Percentiles rank a stretch among this genome's conserved stretches.
Evolutionary conservation across 306 rosid genomes (phyloP).

Genomic region (barrel medic (Medicago truncatula)): DNA sequence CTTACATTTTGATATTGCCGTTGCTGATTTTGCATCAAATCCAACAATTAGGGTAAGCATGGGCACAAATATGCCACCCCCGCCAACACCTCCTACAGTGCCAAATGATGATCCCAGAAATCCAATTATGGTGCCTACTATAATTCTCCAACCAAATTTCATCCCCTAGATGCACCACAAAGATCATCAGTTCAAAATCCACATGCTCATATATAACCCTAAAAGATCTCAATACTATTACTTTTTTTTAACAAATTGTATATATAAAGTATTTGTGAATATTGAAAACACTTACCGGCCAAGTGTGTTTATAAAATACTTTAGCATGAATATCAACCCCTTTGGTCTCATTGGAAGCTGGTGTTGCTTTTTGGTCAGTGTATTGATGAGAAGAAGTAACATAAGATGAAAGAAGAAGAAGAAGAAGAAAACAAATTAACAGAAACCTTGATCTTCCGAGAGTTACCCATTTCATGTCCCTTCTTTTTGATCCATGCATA

Average conservation of each 20-base stretch:
- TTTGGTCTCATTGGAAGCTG: conserved; percentile 31
- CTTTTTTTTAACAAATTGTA: background rate
- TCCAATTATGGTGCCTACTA: conserved; percentile 67
- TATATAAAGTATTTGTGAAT: background rate
- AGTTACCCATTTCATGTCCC: conserved; percentile 46
- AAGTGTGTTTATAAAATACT: conserved; percentile 61
- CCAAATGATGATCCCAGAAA: conserved; percentile 87
- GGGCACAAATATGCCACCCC: conserved; percentile 86
- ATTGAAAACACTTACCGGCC: conserved; percentile 69
- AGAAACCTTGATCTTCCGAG: conserved; percentile 39
- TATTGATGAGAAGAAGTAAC: conserved; percentile 53
- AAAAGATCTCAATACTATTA: background rate
- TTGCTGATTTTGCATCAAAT: conserved; percentile 66
- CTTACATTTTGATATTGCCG: conserved; percentile 92
- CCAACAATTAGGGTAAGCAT: conserved; percentile 66
- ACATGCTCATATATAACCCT: background rate
- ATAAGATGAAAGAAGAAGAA: conserved; percentile 40
- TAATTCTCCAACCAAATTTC: conserved; percentile 76
- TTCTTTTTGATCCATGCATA: conserved; percentile 42
- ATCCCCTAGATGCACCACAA: conserved; percentile 53
- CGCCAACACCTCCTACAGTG: conserved; percentile 91
- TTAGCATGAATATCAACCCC: conserved; percentile 39
- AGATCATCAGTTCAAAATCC: background rate
- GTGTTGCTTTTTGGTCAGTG: conserved; percentile 43
- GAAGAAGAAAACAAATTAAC: conserved; percentile 42